phyloP scores from a whole-genome alignment of 345 rosid species.

The Aurinia saxatilis region DNA sequence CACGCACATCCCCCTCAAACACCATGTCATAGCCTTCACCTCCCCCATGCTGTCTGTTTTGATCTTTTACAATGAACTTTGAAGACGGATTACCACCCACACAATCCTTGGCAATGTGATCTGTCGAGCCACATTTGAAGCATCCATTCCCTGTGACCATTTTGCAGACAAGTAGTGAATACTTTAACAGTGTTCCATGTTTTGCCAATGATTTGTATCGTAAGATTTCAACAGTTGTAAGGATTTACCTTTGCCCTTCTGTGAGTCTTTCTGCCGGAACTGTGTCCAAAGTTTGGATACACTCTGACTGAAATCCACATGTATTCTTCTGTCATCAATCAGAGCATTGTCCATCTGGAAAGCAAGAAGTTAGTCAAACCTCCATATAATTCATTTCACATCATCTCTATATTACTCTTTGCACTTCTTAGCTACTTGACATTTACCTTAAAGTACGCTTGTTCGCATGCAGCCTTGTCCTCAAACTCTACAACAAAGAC shows the following conservation, averaged over 20 bases:
- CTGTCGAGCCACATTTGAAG: conserved; percentile 78
- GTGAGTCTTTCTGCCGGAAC: conserved; percentile 54
- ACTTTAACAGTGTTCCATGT: not conserved
- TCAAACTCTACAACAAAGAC: conserved; percentile 60
- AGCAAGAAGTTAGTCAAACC: conserved; percentile 9
- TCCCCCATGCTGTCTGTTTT: conserved; percentile 64
- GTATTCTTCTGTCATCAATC: conserved; percentile 95
- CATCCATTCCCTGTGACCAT: conserved; percentile 57
- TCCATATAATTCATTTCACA: not conserved
- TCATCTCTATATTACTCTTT: not conserved
- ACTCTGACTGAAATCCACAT: conserved; percentile 97
- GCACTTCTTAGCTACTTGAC: not conserved
- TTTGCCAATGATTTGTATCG: not conserved
- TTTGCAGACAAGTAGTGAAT: not conserved
- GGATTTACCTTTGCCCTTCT: conserved; percentile 44
- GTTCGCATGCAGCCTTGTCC: conserved; percentile 66
- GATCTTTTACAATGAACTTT: conserved; percentile 63
- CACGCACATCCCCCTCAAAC: conserved; percentile 55
- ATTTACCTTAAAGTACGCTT: conserved; percentile 73
- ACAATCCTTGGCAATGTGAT: conserved; percentile 85
- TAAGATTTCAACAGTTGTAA: not conserved
- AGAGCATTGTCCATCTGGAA: conserved; percentile 93
- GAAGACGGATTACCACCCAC: conserved; percentile 43
- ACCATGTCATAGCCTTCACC: conserved; percentile 70
- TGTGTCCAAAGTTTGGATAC: conserved; percentile 86